phyloP scores from a whole-genome alignment of 805 yeast genomes.

The Pichia eremophila region DNA sequence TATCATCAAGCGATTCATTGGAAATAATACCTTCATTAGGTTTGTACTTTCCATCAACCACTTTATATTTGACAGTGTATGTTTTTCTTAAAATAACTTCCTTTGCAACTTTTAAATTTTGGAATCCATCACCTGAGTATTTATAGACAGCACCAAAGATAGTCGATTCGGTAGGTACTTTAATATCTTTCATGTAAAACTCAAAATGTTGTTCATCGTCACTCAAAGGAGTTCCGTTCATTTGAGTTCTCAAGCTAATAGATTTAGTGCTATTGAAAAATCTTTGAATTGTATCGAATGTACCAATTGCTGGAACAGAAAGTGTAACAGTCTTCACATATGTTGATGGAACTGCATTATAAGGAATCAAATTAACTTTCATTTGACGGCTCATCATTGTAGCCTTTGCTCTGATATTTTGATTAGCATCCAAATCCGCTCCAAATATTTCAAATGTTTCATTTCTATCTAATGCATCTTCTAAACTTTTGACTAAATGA shows the following conservation, averaged over 20 bases:
- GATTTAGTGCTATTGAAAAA: slow-evolving; percentile 29
- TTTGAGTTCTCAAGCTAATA: not conserved
- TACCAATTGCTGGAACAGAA: slow-evolving; percentile 52
- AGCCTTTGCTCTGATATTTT: slow-evolving; percentile 30
- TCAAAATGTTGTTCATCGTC: slow-evolving; percentile 34
- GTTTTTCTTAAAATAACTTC: slow-evolving; percentile 29
- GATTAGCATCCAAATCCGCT: slow-evolving; percentile 28
- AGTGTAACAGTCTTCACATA: slow-evolving; percentile 26
- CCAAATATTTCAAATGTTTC: slow-evolving; percentile 63
- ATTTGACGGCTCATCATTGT: slow-evolving; percentile 65
- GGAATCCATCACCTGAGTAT: not conserved
- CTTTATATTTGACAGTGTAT: slow-evolving; percentile 38
- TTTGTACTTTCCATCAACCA: slow-evolving; percentile 47
- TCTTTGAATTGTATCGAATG: slow-evolving; percentile 42
- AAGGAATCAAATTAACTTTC: slow-evolving; percentile 42
- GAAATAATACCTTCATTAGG: slow-evolving; percentile 36
- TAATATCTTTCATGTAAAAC: slow-evolving; percentile 49
- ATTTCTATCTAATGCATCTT: slow-evolving; percentile 62
- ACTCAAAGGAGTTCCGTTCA: not conserved
- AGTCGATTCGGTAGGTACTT: slow-evolving; percentile 56
- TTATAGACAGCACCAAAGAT: slow-evolving; percentile 67
- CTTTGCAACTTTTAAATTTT: slow-evolving; percentile 27
- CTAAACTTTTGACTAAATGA: slow-evolving; percentile 47
- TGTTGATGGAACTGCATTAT: slow-evolving; percentile 26
- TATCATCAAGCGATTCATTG: slow-evolving; percentile 20